Evolutionary conservation across 768 basidiomycete genomes (phyloP), one percentile per base, ranked within the genome.

Genomic region (Trametes coccinea): DNA sequence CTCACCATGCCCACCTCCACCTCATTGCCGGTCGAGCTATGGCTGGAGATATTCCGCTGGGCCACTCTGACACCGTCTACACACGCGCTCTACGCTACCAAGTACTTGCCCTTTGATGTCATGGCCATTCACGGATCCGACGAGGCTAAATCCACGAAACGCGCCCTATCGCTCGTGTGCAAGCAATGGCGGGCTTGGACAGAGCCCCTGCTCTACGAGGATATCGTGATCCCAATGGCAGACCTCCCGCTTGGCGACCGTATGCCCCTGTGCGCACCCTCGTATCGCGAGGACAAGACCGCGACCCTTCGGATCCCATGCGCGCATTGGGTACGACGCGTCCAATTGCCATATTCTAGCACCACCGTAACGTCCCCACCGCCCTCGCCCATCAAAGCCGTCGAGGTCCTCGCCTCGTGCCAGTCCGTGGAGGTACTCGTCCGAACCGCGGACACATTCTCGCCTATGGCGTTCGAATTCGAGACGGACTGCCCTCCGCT

Each of bases 321-420:
- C 43, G 73, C 73, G 39, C 63, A 56, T 61, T 70, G 75, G 78
- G 85, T 88, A 60, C 80, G 78, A 53, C 82, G 87, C 53, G 78
- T 80, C 45, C 80, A 82, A 45, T 76, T 90, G 16, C 86, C 87
- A 2, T 89, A 86, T 69, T 64, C 73, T 10, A 78, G 76, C 65
- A 86, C 87, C 2, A 70, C 72, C 31, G 82, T 84, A 5, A 71
- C 71, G 30, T 67, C 69, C 37, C 69, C 64, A 43, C 71, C 58
- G 61, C 73, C 34, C 34, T 37, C 11, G 6, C 34, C 66, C 58
- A 65, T 72, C 27, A 68, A 76, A 31, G 74, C 82, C 7, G 67
- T 84, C 31, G 76, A 81, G 56, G 79, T 87, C 47, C 74, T 89
- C 31, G 69, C 73, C 40, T 69, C 70, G 5, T 88, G 85, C 64